Evolutionary conservation across 2,329 filamentous ascomycete genomes (phyloP).

Genomic region (Nothophaeocryptopus gaeumannii): DNA sequence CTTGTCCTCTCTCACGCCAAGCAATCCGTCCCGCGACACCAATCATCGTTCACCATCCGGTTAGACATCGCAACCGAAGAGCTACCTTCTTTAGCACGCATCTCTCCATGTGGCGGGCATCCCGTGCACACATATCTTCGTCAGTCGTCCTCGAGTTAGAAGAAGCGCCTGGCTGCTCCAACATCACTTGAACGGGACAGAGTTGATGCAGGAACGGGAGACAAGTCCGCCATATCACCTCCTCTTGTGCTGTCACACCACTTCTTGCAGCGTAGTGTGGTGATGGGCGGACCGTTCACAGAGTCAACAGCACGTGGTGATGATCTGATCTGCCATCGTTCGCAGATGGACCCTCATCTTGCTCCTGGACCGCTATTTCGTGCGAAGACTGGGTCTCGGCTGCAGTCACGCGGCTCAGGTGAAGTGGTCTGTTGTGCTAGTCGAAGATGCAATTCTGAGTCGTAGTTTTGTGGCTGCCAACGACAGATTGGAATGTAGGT

Average conservation of each 20-base stretch:
- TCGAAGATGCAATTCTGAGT: too few species aligned
- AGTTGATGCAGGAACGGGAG: constrained; percentile 10
- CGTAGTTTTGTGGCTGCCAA: too few species aligned
- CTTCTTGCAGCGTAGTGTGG: neutral
- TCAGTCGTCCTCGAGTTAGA: neutral
- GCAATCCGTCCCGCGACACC: constrained; percentile 3
- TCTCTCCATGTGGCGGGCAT: constrained; percentile 6
- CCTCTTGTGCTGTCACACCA: constrained; percentile 7
- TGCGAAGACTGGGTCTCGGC: too few species aligned
- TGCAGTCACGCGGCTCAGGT: too few species aligned
- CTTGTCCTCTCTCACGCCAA: neutral
- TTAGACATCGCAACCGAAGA: constrained; percentile 6
- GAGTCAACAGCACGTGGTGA: too few species aligned
- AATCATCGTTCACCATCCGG: neutral
- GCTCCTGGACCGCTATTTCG: too few species aligned
- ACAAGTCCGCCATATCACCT: constrained; percentile 6
- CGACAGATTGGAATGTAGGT: too few species aligned
- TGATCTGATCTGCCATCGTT: too few species aligned
- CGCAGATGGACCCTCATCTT: too few species aligned
- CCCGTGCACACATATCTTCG: constrained; percentile 4
- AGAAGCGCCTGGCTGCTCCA: neutral
- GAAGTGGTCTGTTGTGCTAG: too few species aligned
- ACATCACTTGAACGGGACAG: neutral
- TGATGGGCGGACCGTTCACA: too few species aligned
- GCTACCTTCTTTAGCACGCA: constrained; percentile 7